Percentiles rank a stretch among this genome's conserved stretches.
Evolutionary conservation across 148 eudicot species (phyloP).

Genomic region (Chenopodium berlandieri): DNA sequence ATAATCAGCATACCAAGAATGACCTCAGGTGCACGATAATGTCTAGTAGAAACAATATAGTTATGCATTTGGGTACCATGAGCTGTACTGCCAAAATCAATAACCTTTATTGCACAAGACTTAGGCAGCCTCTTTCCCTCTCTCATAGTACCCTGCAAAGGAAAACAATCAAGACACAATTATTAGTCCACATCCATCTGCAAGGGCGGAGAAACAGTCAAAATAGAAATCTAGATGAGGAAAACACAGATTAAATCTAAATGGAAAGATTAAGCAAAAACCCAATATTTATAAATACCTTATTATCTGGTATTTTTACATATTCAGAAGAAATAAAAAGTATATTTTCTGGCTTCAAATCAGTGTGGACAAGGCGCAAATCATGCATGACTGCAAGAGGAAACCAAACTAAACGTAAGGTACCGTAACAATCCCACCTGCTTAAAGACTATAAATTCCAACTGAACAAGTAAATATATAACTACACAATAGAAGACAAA

Average conservation of each 20-base stretch:
- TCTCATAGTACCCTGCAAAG: constrained; percentile 42
- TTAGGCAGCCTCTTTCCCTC: constrained; percentile 63
- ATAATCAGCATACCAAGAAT: constrained; percentile 44
- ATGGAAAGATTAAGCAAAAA: constrained; percentile 2
- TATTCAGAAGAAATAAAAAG: constrained; percentile 81
- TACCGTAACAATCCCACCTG: neutral
- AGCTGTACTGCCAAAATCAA: constrained; percentile 72
- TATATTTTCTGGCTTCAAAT: constrained; percentile 93
- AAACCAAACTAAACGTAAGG: constrained; percentile 27
- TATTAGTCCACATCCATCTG: constrained; percentile 2
- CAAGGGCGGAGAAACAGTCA: neutral
- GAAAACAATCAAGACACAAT: constrained; percentile 17
- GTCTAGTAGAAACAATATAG: constrained; percentile 62
- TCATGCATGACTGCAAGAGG: constrained; percentile 86
- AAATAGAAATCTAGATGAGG: neutral
- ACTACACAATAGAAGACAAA: constrained; percentile 1
- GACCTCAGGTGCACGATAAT: constrained; percentile 73
- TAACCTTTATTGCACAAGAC: constrained; percentile 64
- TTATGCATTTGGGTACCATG: constrained; percentile 48
- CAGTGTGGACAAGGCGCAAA: constrained; percentile 86
- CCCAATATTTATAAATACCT: constrained; percentile 38
- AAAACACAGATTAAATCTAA: neutral
- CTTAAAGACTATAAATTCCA: neutral
- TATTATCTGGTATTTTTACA: constrained; percentile 70
- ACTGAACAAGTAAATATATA: neutral